These are phyloP conservation scores for Saturnispora sekii DNA, from an alignment of 805 yeast species.

Conservation along the genomic window DNA sequence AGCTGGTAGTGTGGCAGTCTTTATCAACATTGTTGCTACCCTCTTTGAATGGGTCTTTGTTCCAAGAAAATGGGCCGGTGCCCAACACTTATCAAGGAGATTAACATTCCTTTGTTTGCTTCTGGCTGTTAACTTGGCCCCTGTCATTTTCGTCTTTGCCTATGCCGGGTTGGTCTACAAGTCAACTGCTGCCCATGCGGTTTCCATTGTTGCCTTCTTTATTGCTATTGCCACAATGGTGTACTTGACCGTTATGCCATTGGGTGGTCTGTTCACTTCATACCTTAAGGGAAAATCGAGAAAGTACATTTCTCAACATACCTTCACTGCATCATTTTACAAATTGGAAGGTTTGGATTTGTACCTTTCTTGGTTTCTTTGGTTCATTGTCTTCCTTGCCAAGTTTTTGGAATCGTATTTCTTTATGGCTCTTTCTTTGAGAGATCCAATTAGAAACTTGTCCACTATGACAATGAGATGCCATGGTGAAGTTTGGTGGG, in stretches of 20 bases:
- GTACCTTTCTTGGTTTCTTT: slow-evolving; percentile 91
- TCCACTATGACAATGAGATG: slow-evolving; percentile 86
- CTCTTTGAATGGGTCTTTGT: slow-evolving; percentile 91
- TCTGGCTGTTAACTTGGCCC: slow-evolving; percentile 67
- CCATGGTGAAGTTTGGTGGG: slow-evolving; percentile 90
- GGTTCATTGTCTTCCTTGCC: slow-evolving; percentile 85
- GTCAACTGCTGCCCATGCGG: slow-evolving; percentile 65
- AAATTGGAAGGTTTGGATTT: slow-evolving; percentile 78
- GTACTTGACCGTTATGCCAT: slow-evolving; percentile 90
- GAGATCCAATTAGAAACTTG: slow-evolving; percentile 91
- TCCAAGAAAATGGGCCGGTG: slow-evolving; percentile 98
- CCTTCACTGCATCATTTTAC: slow-evolving; percentile 88
- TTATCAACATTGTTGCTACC: slow-evolving; percentile 80
- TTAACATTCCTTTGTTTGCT: slow-evolving; percentile 62
- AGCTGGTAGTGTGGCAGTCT: slow-evolving; percentile 82
- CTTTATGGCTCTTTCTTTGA: slow-evolving; percentile 78
- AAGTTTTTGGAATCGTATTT: slow-evolving; percentile 85
- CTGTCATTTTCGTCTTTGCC: slow-evolving; percentile 76
- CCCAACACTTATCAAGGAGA: slow-evolving; percentile 90
- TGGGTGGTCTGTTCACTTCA: slow-evolving; percentile 92
- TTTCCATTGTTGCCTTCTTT: slow-evolving; percentile 81
- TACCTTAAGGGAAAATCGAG: slow-evolving; percentile 82
- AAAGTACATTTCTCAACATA: slow-evolving; percentile 84
- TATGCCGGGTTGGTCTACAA: slow-evolving; percentile 60
- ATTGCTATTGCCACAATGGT: slow-evolving; percentile 75